Evolutionary conservation across 2,329 filamentous ascomycete genomes (phyloP).

Genomic region (Monosporascus ibericus): DNA sequence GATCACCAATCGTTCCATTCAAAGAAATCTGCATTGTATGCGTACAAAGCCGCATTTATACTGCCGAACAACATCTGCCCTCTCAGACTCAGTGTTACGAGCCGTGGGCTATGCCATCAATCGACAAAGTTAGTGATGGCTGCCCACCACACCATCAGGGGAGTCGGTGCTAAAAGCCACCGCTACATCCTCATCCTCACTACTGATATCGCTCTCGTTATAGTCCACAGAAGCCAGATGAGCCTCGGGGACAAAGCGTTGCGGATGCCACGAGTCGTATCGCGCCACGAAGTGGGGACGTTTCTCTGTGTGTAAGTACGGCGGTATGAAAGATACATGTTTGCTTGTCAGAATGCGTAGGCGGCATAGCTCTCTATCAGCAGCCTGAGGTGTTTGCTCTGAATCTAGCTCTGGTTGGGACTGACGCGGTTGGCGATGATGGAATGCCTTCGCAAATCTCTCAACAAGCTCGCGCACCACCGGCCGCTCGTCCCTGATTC

Average conservation of each 20-base stretch:
- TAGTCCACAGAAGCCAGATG: background rate
- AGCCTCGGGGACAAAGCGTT: conserved; percentile 3
- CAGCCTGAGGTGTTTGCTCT: background rate
- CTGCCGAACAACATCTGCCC: no score
- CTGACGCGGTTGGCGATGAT: conserved; percentile 1
- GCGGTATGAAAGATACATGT: conserved; percentile 2
- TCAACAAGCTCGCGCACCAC: background rate
- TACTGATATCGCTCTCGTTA: conserved; percentile 5
- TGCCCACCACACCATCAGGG: no score
- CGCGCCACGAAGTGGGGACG: conserved; percentile 6
- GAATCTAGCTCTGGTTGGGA: background rate
- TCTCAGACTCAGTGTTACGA: no score
- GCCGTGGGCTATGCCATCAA: no score
- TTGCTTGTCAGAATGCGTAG: conserved; percentile 9
- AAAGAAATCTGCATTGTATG: no score
- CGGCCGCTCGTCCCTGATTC: background rate
- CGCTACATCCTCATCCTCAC: conserved; percentile 8
- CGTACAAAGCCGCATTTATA: no score
- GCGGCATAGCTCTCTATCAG: background rate
- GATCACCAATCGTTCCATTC: no score
- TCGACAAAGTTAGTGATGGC: no score
- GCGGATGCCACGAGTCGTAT: conserved; percentile 9
- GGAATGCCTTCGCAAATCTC: conserved; percentile 2
- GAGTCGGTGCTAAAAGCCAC: conserved; percentile 2
- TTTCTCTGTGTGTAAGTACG: conserved; percentile 6